Percentiles rank a stretch among this genome's conserved stretches.
Evolutionary conservation across 2,329 filamentous ascomycete species (phyloP).

Genomic region (Conoideocrella luteorostrata): DNA sequence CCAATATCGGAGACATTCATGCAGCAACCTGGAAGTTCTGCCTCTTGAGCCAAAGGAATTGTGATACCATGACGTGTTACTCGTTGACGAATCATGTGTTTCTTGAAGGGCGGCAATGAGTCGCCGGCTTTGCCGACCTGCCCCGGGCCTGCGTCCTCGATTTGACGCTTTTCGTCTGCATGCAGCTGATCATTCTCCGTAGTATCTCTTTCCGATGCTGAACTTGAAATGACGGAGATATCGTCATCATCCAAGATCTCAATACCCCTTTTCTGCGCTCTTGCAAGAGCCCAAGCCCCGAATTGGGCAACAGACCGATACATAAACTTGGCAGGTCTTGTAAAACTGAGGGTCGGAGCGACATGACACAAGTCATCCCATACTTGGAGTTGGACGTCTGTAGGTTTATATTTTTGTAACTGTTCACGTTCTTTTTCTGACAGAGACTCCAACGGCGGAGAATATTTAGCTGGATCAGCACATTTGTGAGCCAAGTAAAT

Average conservation of each 20-base stretch:
- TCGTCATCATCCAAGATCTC: conserved; percentile 75
- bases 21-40: conserved; percentile 59
- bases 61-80: conserved; percentile 74
- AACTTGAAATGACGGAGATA: conserved; percentile 66
- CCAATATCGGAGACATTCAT: conserved; percentile 63
- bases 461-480: conserved; percentile 72
- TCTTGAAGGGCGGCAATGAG: conserved; percentile 68
- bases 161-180: conserved; percentile 11
- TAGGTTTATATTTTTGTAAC: conserved; percentile 67
- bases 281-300: conserved; percentile 80
- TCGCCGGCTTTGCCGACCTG: conserved; percentile 83
- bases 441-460: conserved; percentile 58
- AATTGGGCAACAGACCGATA: conserved; percentile 90
- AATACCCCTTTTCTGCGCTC: conserved; percentile 72
- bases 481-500: conserved; percentile 94
- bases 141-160: conserved; percentile 16
- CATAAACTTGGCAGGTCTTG: conserved; percentile 93
- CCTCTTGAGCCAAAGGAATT: conserved; percentile 57
- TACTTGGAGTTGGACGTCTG: conserved; percentile 87
- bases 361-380: conserved; percentile 97
- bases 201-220: conserved; percentile 32
- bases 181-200: conserved; percentile 16
- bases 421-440: conserved; percentile 54
- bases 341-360: conserved; percentile 88
- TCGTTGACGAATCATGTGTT: conserved; percentile 88